phyloP scores from a whole-genome alignment of 176 grass and related monocot species.

The Zea mays region Zm-B73-REFERENCE-NAM-5.0 NC_050100.1:65200001-65200500 shows the following conservation, averaged over 20 bases:
- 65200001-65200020: neutral
- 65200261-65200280: neutral
- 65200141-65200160: neutral
- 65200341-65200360: neutral
- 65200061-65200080: neutral
- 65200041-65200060: constrained; percentile 3
- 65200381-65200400: constrained; percentile 21
- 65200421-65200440: neutral
- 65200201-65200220: neutral
- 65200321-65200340: constrained; percentile 33
- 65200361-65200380: neutral
- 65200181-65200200: neutral
- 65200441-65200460: constrained; percentile 8
- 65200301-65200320: neutral
- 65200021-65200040: neutral
- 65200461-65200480: constrained; percentile 11
- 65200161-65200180: neutral
- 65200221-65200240: constrained; percentile 7
- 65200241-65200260: constrained; percentile 1
- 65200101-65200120: constrained; percentile 6
- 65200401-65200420: neutral
- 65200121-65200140: neutral
- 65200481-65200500: constrained; percentile 22
- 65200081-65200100: constrained; percentile 25
- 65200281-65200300: neutral